Evolutionary conservation across 495 filamentous ascomycete genomes (phyloP), one percentile per base, ranked within the genome.

Genomic region (Hypoxylon cercidicola): DNA sequence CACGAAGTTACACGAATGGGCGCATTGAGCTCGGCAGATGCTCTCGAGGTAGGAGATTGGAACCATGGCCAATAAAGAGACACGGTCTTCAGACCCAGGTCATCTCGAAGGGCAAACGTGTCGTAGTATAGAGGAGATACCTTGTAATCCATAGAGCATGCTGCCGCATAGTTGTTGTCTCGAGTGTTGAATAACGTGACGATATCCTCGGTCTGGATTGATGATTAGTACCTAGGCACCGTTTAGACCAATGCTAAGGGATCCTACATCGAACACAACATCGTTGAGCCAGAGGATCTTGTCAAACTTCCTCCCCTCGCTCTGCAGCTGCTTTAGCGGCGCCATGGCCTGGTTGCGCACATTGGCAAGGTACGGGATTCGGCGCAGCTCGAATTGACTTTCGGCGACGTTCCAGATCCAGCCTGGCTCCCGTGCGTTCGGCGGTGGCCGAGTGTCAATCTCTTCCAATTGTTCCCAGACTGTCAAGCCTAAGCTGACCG

Each of bases 81-180:
- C 13, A 69, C 47, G 19, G 82, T 89, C 56, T 86, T 81, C 57
- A 85, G 73, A 44, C 92, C 93, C 2, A 78, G 62, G 7, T 78
- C 75, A 71, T 96, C 93, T 2, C 92, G 89, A 5, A 94, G 80
- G 16, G 93, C 93, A 70, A 96, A 95, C 1, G 91, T 93, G 70
- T 96, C 93, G 75, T 95, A 93, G 77, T 88, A 93, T 3, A 66
- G 34, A 2, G 90, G 88, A 0, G 89, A 86, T 28, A 84, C 83
- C 51, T 75, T 77, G 68, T 92, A 95, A 70, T 97, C 93, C 59
- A 96, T 76, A 0, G 90, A 85, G 74, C 93, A 97, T 13, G 90
- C 91, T 0, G 93, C 91, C 3, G 89, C 90, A 63, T 94, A 97
- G 25, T 84, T 68, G 21, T 89, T 89, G 20, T 85, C 75, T 54